Base-by-base conservation (phyloP, 2,329 filamentous ascomycete genomes). In the Colletotrichum horii region DNA sequence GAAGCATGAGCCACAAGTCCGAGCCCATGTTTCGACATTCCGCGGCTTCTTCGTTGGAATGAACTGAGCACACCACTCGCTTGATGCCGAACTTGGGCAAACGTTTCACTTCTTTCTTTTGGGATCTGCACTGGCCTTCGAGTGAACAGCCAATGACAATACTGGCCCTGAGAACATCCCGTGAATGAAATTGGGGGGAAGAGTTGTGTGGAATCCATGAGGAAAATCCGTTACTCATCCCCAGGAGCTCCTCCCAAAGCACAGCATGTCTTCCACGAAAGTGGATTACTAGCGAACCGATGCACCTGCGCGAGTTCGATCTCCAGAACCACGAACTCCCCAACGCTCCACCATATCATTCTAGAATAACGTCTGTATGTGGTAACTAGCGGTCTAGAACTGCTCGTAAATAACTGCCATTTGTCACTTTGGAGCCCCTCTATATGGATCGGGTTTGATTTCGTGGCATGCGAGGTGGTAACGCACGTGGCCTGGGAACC, bases 1-100 rank as follows among this genome's bases (percentile, higher is more conserved):
- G 7, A 38, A 62, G 61, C 69, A 67, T 75, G 36, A 72, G 30
- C 38, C 72, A n/a, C 16, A 28, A n/a, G 62, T 75, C 69, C 34
- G 69, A 67, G 62, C 38, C 56, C 30, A 15, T 55, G 72, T 71
- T 62, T 75, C 72, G 69, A 28, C n/a, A 34, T 55, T 28, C 36
- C 5, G 32, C 28, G 26, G n/a, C 16, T 15, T 6, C 28, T 28
- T 36, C 30, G 12, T 24, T 48, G 22, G 32, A 72, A 72, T 19
- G 55, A 72, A 66, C 61, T 19, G 24, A 64, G n/a, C 58, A 15
- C 52, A 14, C 36, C 24, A 19, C 58, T 58, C 66, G n/a, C 28
- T 52, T 48, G 26, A 56, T 24, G 32, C 34, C 24, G 14, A 71
- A n/a, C n/a, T 65, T 38, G 15, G n/a, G 19, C 22, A 34, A 28